A percentile compares a stretch with the other conserved stretches of the same genome.
Conservation (phyloP, 805 yeast genomes). For the Allodekkera sacchari region DNA sequence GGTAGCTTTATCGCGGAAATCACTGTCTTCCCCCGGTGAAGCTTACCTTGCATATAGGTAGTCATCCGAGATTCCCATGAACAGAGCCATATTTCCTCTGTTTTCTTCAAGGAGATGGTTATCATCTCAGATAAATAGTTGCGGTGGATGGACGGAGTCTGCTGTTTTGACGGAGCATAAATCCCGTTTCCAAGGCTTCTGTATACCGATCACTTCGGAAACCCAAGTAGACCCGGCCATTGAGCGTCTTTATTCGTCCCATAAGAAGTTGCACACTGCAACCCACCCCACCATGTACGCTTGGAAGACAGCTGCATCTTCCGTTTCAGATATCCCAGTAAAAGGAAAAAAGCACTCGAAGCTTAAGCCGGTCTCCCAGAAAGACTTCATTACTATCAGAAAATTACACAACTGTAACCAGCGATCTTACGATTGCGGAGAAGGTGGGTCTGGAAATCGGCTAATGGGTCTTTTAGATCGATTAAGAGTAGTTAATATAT, state of each 20-base stretch:
- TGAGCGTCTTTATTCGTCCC: slow-evolving; percentile 30
- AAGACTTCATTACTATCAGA: slow-evolving; percentile 1
- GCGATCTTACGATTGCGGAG: slow-evolving; percentile 66
- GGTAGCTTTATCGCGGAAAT: too few species aligned
- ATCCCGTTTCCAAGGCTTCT: slow-evolving; percentile 62
- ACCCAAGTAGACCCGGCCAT: slow-evolving; percentile 37
- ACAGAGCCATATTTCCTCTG: too few species aligned
- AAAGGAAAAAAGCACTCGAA: not conserved
- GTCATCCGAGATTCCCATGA: too few species aligned
- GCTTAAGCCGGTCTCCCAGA: slow-evolving; percentile 1
- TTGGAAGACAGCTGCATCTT: slow-evolving; percentile 45
- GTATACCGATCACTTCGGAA: slow-evolving; percentile 30
- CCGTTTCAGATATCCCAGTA: slow-evolving; percentile 1
- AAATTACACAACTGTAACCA: slow-evolving; percentile 32
- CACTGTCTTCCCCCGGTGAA: too few species aligned
- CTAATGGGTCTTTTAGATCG: slow-evolving; percentile 47
- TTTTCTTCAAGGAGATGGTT: too few species aligned
- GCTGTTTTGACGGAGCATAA: slow-evolving; percentile 38
- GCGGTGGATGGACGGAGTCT: slow-evolving; percentile 37
- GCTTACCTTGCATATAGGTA: too few species aligned
- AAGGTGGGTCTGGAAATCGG: slow-evolving; percentile 63
- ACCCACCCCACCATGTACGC: slow-evolving; percentile 71
- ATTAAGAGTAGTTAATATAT: slow-evolving; percentile 39
- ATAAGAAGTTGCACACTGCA: slow-evolving; percentile 47
- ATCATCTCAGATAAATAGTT: not conserved